Conservation (phyloP, 2,329 filamentous ascomycete genomes). For the Metarhizium guizhouense region DNA sequence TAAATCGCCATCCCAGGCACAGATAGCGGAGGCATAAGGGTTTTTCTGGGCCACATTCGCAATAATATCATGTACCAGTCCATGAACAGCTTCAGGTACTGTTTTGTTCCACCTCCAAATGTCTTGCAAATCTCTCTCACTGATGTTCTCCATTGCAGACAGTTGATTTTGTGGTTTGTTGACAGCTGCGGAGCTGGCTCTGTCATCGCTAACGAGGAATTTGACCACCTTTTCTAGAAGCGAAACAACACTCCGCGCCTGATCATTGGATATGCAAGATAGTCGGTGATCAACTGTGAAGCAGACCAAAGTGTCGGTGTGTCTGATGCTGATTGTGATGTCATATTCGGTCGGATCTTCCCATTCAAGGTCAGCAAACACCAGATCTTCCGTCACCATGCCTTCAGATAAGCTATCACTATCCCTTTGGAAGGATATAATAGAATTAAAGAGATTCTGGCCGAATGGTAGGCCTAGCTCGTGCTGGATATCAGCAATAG, state of each 20-base stretch:
- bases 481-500: constrained; percentile 35
- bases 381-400: neutral
- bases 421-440: constrained; percentile 20
- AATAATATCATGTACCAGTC: neutral
- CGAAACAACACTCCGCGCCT: neutral
- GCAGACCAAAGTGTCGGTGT: neutral
- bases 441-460: constrained; percentile 20
- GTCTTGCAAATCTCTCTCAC: neutral
- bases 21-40: constrained; percentile 5
- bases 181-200: neutral
- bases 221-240: constrained; percentile 1
- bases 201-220: neutral
- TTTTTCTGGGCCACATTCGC: neutral
- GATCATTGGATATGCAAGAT: neutral
- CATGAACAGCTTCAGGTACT: neutral
- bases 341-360: constrained; percentile 17
- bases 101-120: constrained; percentile 1
- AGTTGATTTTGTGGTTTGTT: neutral
- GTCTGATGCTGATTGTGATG: constrained; percentile 14
- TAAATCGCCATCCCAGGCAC: constrained; percentile 17
- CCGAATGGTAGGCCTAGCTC: constrained; percentile 14
- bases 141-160: neutral
- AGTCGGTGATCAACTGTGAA: constrained; percentile 1
- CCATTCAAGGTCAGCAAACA: constrained; percentile 6
- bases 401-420: neutral